Base-by-base conservation (phyloP, 345 rosid genomes). In the Citrus cavaleriei region DNA sequence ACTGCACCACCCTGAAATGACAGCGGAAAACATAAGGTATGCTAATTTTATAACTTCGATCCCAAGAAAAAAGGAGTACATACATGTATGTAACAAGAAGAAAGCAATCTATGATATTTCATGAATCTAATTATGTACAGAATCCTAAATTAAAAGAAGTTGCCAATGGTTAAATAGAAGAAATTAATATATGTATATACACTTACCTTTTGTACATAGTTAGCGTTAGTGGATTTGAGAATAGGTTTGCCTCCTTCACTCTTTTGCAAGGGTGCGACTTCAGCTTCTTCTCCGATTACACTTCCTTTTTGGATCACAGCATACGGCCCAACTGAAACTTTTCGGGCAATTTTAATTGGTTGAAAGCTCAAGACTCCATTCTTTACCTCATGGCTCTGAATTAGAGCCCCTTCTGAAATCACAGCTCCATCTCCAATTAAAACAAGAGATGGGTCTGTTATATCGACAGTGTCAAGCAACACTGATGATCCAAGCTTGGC, bases 261-360 rank as follows among this genome's bases (percentile, higher is more conserved):
- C 86, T 84, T 91, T 61, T 89, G 95, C 84, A 86, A 68, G 24
- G 93, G 87, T 8, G 66, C 68, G 21, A 91, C 88, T 24, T 87
- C 83, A 67, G 89, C 80, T 62, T 77, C 88, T 69, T 88, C 91
- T 70, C 75, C 84, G 74, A 91, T 14, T 38, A 76, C 60, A 72
- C 89, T 88, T 82, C 95, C 95, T 73, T 86, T 91, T 77, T 83
- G 93, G 82, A 91, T 59, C 60, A 89, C 89, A 71, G 91, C 87
- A 78, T 87, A 89, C 14, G 93, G 95, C 19, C 93, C 95, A 77
- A 91, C 68, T 1, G 88, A 85, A 37, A 86, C 87, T 51, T 85
- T 85, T 24, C 82, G 58, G 14, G 89, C 85, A 54, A 91, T 86
- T 80, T 88, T 87, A 35, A 89, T 84, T 16, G 90, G 85, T 8